These are phyloP conservation scores for Fusarium agapanthi DNA, from an alignment of 2,329 filamentous ascomycete species.

Conservation along the genomic window DNA sequence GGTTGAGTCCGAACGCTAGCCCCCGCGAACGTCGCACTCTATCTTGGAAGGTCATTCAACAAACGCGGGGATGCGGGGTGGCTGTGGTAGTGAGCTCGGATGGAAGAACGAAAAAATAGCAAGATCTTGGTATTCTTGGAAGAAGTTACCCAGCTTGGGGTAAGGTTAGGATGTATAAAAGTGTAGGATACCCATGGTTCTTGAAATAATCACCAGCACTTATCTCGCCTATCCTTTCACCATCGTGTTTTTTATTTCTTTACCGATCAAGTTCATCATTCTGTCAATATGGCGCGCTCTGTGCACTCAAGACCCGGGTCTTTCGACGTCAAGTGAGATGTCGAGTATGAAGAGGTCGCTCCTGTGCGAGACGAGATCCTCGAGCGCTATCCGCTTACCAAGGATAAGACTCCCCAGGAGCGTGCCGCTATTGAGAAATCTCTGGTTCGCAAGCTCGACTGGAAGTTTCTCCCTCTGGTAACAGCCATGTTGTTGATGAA, in stretches of 20 bases:
- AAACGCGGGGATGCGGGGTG: constrained; percentile 25
- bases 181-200: not conserved
- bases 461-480: constrained; percentile 41
- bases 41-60: not conserved
- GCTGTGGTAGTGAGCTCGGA: not conserved
- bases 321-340: constrained; percentile 6
- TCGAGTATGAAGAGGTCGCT: constrained; percentile 19
- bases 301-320: constrained; percentile 3
- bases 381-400: constrained; percentile 16
- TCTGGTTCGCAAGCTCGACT: constrained; percentile 42
- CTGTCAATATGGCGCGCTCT: constrained; percentile 1
- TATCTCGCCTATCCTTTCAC: too few relatives aligned
- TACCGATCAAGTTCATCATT: too few relatives aligned
- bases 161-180: not conserved
- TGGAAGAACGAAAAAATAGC: not conserved
- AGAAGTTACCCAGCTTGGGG: not conserved
- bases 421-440: constrained; percentile 39
- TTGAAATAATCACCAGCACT: not conserved
- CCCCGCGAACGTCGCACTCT: not conserved
- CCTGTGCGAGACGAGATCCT: constrained; percentile 11
- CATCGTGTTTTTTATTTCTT: too few relatives aligned
- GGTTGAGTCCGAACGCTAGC: not conserved
- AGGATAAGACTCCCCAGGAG: not conserved
- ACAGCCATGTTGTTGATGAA: constrained; percentile 44
- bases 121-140: not conserved